These are phyloP conservation scores for Pyrenophora tritici-repentis DNA, from an alignment of 2,329 filamentous ascomycete species.

Conservation along the genomic window DNA sequence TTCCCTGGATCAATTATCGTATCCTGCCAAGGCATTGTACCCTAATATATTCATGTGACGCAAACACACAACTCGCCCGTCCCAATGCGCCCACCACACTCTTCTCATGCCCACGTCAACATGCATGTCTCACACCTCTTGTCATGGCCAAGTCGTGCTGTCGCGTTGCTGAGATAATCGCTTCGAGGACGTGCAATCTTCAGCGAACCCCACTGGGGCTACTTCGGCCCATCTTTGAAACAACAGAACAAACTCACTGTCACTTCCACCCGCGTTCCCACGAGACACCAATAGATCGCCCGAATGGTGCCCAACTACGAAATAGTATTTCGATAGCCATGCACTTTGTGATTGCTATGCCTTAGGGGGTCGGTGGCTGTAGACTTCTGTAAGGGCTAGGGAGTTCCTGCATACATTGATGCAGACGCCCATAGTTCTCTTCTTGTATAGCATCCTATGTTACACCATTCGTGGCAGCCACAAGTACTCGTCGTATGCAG, in stretches of 20 bases:
- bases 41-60: not conserved
- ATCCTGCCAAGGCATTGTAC: not conserved
- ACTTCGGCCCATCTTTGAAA: not conserved
- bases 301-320: too few species aligned
- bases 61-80: not conserved
- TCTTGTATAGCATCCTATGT: too few species aligned
- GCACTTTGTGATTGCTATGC: too few species aligned
- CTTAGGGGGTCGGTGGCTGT: too few species aligned
- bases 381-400: too few species aligned
- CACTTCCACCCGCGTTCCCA: not conserved
- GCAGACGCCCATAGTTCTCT: too few species aligned
- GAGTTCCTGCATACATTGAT: too few species aligned
- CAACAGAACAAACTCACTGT: not conserved
- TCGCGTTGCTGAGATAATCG: conserved; percentile 1
- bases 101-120: not conserved
- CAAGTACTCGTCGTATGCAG: too few species aligned
- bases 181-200: conserved; percentile 4
- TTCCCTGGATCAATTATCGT: not conserved
- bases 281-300: not conserved
- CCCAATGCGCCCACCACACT: too few species aligned
- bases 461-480: too few species aligned
- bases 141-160: not conserved
- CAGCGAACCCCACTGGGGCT: not conserved
- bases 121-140: not conserved
- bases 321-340: too few species aligned